Evolutionary conservation across 1,139 yeast species (phyloP).

Genomic region (Saccharomycopsis phalli): DNA sequence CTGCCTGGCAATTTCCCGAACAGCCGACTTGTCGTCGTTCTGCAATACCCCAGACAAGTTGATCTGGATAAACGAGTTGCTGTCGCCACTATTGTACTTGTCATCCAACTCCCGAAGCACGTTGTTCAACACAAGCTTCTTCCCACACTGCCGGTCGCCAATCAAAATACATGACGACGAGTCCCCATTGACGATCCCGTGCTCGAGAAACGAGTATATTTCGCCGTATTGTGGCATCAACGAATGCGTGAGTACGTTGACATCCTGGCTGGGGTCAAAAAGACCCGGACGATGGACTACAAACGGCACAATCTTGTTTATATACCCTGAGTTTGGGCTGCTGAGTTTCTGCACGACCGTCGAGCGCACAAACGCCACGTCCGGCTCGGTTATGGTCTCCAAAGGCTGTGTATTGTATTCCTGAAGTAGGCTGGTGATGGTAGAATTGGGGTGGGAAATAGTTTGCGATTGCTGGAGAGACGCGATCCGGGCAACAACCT

Average conservation of each 20-base stretch:
- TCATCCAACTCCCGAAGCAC: conserved; percentile 42
- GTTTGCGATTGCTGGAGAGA: no score
- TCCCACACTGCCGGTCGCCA: conserved; percentile 79
- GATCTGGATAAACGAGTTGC: conserved; percentile 48
- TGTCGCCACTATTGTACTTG: conserved; percentile 31
- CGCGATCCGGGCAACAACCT: no score
- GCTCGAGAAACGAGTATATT: conserved; percentile 48
- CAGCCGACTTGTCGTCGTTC: conserved; percentile 67
- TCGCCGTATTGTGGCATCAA: conserved; percentile 27
- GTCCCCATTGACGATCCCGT: conserved; percentile 59
- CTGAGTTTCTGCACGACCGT: conserved; percentile 2
- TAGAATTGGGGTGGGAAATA: no score
- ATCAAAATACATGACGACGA: conserved; percentile 74
- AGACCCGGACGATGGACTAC: conserved; percentile 1
- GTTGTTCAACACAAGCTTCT: conserved; percentile 52
- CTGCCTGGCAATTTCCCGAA: conserved; percentile 80
- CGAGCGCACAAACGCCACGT: conserved; percentile 1
- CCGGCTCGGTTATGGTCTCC: no score
- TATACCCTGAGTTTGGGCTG: neutral
- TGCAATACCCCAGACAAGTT: conserved; percentile 65
- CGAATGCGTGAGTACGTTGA: conserved; percentile 9
- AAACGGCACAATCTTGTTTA: conserved; percentile 6
- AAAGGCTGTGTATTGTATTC: neutral
- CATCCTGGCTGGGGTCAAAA: conserved; percentile 10
- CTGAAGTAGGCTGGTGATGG: no score